Evolutionary conservation across 2,329 filamentous ascomycete genomes (phyloP), one percentile per base, ranked within the genome.

Genomic region (Alternaria dauci): DNA sequence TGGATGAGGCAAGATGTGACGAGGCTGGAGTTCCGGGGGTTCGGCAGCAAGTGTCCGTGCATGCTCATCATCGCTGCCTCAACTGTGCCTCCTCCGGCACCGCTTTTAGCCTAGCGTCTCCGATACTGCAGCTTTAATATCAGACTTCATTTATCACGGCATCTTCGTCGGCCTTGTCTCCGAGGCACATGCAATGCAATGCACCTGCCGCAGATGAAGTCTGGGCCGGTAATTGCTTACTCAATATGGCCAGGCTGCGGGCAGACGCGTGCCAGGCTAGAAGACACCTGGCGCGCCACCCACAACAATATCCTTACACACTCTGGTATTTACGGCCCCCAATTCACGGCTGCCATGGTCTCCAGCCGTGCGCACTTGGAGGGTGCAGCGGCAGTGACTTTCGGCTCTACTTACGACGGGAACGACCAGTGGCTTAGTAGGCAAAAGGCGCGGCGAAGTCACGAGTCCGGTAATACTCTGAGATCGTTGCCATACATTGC

Each of bases 81-180:
- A 65, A 70, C 38, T 30, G 61, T 63, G 53, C 52, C 52, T 57
- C 61, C 47, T 43, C 60, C 69, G 60, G 64, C 58, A 59, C 53
- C 54, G 51, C 55, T 52, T 75, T 75, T 74, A 76, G 72, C 74
- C 73, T 76, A 66, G 71, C 73, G 48, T 54, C 58, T 52, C 65
- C 68, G 56, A 66, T 68, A 60, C 68, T 65, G 63, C 61, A 48
- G 60, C 55, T 58, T 71, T 71, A 71, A 75, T 76, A 73, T 75
- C 68, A 56, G 43, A 8, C 58, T 48, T 69, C 70, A 73, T 73
- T 62, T 68, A 74, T 66, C 62, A 59, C 60, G 61, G 65, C 62
- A 59, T 54, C 62, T 51, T 58, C 50, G 54, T 62, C 71, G 66
- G 39, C 42, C 58, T 55, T 52, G 59, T 63, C 63, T 58, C 63